A percentile compares a stretch with the other conserved stretches of the same genome.
These are phyloP conservation scores for Teunomyces gatunensis DNA, from an alignment of 805 yeast species.

Conservation along the genomic window DNA sequence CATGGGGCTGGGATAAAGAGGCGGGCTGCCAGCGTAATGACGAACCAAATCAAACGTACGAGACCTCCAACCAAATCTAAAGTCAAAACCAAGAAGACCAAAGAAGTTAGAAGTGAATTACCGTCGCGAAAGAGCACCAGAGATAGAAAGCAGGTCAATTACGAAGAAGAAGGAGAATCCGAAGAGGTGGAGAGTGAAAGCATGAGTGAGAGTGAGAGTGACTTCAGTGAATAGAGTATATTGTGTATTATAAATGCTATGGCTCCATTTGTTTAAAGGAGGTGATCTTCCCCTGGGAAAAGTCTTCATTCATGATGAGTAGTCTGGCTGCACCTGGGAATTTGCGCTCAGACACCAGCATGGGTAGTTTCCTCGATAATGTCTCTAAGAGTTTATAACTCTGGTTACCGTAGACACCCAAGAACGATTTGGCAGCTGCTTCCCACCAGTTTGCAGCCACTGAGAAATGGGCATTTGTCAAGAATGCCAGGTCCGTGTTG, in stretches of 20 bases:
- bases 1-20: constrained; percentile 12
- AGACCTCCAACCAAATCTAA: constrained; percentile 14
- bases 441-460: constrained; percentile 92
- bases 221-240: constrained; percentile 39
- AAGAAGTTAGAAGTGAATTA: constrained; percentile 14
- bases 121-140: constrained; percentile 47
- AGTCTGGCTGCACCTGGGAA: constrained; percentile 80
- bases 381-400: constrained; percentile 57
- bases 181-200: neutral
- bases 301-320: constrained; percentile 76
- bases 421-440: constrained; percentile 59
- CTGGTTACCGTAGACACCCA: constrained; percentile 63
- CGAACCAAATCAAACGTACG: constrained; percentile 8
- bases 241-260: constrained; percentile 17
- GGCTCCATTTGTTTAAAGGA: constrained; percentile 43
- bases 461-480: constrained; percentile 69
- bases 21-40: constrained; percentile 7
- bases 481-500: constrained; percentile 49
- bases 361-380: constrained; percentile 52
- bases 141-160: constrained; percentile 30
- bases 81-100: constrained; percentile 20
- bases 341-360: constrained; percentile 46
- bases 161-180: constrained; percentile 19
- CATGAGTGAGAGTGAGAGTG: constrained; percentile 1
- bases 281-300: constrained; percentile 51